phyloP scores from a whole-genome alignment of 495 filamentous ascomycete species.

The Pyrenula massariospora region DNA sequence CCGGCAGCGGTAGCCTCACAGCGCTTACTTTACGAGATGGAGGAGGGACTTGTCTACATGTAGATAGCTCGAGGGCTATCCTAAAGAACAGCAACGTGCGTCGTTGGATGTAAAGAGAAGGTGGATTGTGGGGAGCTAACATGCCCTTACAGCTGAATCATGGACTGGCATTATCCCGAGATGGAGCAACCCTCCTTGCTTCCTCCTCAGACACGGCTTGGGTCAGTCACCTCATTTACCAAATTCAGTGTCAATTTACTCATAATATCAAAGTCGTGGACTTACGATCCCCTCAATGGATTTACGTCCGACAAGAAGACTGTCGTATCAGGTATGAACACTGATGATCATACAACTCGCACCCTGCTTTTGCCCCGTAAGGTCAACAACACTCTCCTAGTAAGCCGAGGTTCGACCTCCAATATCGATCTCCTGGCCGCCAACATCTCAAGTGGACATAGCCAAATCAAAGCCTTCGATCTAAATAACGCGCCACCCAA shows the following conservation, averaged over 20 bases:
- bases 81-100: conserved; percentile 18
- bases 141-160: conserved; percentile 41
- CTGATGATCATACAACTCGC: conserved; percentile 46
- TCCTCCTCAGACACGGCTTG: conserved; percentile 44
- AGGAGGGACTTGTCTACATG: conserved; percentile 35
- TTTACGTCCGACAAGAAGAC: conserved; percentile 27
- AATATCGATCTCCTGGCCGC: conserved; percentile 46
- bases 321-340: conserved; percentile 48
- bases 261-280: conserved; percentile 25
- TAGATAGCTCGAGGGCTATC: not conserved
- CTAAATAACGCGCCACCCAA: conserved; percentile 15
- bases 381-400: conserved; percentile 38
- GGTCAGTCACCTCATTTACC: not conserved
- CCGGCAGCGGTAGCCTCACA: conserved; percentile 37
- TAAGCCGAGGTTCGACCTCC: conserved; percentile 48
- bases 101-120: conserved; percentile 26
- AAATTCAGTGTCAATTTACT: not conserved
- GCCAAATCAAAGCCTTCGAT: conserved; percentile 57
- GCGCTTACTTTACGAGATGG: conserved; percentile 37
- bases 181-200: conserved; percentile 54
- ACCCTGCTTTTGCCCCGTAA: conserved; percentile 46
- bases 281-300: conserved; percentile 38
- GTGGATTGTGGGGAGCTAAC: no score
- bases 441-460: conserved; percentile 37
- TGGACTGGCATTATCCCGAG: conserved; percentile 49